Conservation (phyloP, 2,329 filamentous ascomycete species). For the Pochonia chlamydosporia region DNA sequence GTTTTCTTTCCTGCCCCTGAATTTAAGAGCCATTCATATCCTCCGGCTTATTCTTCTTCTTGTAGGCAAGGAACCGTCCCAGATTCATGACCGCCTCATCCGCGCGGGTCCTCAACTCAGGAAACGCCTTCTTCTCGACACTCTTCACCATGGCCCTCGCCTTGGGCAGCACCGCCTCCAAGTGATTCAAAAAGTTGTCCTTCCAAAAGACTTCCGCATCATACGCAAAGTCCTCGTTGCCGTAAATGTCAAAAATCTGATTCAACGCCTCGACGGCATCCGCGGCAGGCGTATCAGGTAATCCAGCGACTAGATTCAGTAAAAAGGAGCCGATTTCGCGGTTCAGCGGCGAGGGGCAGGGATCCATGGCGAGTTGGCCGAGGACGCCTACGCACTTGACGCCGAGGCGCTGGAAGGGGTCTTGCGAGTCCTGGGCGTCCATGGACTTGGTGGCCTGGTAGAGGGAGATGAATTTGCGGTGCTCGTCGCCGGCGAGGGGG, state of each 20-base stretch:
- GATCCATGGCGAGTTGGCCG: constrained; percentile 54
- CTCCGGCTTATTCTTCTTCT: constrained; percentile 48
- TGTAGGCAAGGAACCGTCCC: constrained; percentile 57
- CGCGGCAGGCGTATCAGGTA: constrained; percentile 48
- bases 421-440: constrained; percentile 27
- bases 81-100: constrained; percentile 59
- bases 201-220: constrained; percentile 61
- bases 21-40: background rate
- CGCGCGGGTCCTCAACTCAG: constrained; percentile 51
- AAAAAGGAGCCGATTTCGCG: constrained; percentile 60
- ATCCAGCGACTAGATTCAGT: constrained; percentile 44
- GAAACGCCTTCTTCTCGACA: constrained; percentile 53
- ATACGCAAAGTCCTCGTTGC: constrained; percentile 51
- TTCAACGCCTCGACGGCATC: constrained; percentile 60
- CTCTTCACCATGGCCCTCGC: constrained; percentile 51
- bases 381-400: constrained; percentile 64
- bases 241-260: constrained; percentile 63
- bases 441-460: constrained; percentile 50
- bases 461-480: constrained; percentile 58
- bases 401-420: constrained; percentile 56
- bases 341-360: constrained; percentile 48
- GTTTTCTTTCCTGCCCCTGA: too few species aligned
- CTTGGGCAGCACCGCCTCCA: constrained; percentile 50
- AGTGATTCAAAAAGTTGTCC: constrained; percentile 51
- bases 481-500: constrained; percentile 46